Conservation (phyloP, 176 grass and related monocot genomes). For the Aegilops sharonensis region DNA sequence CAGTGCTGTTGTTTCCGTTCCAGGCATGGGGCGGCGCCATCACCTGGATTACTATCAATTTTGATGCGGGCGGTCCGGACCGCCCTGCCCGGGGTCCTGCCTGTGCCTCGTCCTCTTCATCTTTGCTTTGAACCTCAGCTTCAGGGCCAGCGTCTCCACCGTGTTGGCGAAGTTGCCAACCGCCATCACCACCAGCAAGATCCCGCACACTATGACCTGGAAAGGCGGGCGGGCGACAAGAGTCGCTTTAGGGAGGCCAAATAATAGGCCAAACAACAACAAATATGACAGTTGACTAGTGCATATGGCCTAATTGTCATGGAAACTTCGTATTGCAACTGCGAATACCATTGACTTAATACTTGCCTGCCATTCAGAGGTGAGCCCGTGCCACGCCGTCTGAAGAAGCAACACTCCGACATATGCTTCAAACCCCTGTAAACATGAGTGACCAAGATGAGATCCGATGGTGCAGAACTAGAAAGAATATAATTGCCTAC, state of each 20-base stretch:
- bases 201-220: slow-evolving; percentile 73
- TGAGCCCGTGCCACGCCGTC: slow-evolving; percentile 51
- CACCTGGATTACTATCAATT: slow-evolving; percentile 14
- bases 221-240: background rate
- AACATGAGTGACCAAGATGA: slow-evolving; percentile 23
- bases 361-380: slow-evolving; percentile 74
- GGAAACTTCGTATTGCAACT: background rate
- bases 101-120: slow-evolving; percentile 68
- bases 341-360: background rate
- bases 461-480: background rate
- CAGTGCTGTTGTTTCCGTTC: slow-evolving; percentile 19
- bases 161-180: slow-evolving; percentile 88
- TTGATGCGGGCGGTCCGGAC: slow-evolving; percentile 29
- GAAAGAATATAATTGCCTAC: background rate
- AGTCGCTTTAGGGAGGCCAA: background rate
- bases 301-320: background rate
- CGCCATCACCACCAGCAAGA: slow-evolving; percentile 91
- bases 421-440: slow-evolving; percentile 77
- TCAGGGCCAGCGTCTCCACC: slow-evolving; percentile 66
- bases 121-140: slow-evolving; percentile 85
- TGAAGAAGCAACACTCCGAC: slow-evolving; percentile 71
- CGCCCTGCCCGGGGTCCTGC: slow-evolving; percentile 43
- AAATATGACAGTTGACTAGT: background rate
- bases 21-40: background rate
- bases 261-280: background rate